A percentile compares a stretch with the other conserved stretches of the same genome.
These are phyloP conservation scores for Beta macrorhiza DNA, from an alignment of 179 eudicot species.

Conservation along the genomic window DNA sequence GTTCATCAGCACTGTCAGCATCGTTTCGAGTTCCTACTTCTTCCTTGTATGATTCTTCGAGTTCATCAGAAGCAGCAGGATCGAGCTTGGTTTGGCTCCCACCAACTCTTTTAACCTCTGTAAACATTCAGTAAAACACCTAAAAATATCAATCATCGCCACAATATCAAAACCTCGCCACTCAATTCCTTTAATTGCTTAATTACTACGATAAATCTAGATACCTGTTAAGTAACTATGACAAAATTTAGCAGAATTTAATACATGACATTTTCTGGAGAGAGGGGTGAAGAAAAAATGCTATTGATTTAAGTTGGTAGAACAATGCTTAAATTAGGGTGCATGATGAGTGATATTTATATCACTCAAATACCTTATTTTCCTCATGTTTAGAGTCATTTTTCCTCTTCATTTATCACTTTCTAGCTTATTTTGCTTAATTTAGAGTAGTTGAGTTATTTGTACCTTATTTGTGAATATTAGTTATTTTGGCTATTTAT, in stretches of 20 bases:
- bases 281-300: not conserved
- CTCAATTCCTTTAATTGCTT: not conserved
- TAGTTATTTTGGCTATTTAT: too few species aligned
- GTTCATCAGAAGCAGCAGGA: constrained; percentile 29
- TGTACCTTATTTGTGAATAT: too few species aligned
- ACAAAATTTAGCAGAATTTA: not conserved
- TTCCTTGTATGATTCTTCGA: constrained; percentile 40
- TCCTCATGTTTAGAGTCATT: too few species aligned
- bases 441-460: too few species aligned
- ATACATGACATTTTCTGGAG: not conserved
- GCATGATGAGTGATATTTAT: too few species aligned
- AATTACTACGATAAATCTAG: not conserved
- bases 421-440: too few species aligned
- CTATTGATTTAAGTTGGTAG: not conserved
- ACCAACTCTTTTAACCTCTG: not conserved
- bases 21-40: constrained; percentile 27
- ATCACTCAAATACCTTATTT: too few species aligned
- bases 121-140: not conserved
- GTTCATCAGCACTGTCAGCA: constrained; percentile 40
- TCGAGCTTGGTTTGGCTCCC: constrained; percentile 2
- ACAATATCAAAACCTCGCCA: not conserved
- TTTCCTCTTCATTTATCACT: too few species aligned
- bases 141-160: constrained; percentile 5
- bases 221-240: not conserved
- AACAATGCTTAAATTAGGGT: not conserved